A percentile compares a stretch with the other conserved stretches of the same genome.
Evolutionary conservation across 2,329 filamentous ascomycete genomes (phyloP).

Genomic region (Fusarium tupiense): DNA sequence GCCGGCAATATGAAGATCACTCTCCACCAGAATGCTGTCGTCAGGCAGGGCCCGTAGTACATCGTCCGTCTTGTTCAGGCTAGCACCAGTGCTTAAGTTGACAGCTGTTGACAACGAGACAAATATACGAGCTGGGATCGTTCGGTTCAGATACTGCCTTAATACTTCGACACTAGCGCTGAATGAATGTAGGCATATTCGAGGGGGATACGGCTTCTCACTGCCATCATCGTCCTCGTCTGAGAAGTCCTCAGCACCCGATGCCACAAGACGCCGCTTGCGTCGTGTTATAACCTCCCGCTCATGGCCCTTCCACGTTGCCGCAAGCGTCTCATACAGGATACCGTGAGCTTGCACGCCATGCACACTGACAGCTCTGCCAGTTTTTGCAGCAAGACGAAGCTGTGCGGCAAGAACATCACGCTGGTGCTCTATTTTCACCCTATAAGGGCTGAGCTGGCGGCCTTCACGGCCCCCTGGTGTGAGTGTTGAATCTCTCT

Average conservation of each 20-base stretch:
- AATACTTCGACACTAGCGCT: slow-evolving; percentile 80
- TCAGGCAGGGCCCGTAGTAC: slow-evolving; percentile 80
- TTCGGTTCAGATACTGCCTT: slow-evolving; percentile 78
- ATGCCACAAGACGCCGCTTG: slow-evolving; percentile 62
- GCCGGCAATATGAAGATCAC: slow-evolving; percentile 87
- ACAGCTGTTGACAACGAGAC: slow-evolving; percentile 89
- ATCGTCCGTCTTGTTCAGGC: slow-evolving; percentile 61
- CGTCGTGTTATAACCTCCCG: slow-evolving; percentile 67
- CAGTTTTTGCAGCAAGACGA: slow-evolving; percentile 73
- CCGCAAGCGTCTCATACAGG: slow-evolving; percentile 71
- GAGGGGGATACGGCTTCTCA: slow-evolving; percentile 77
- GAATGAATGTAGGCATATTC: slow-evolving; percentile 94
- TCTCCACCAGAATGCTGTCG: slow-evolving; percentile 84
- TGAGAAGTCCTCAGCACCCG: slow-evolving; percentile 58
- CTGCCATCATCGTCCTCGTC: slow-evolving; percentile 45
- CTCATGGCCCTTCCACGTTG: slow-evolving; percentile 77
- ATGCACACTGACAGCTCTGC: slow-evolving; percentile 73
- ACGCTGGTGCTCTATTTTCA: slow-evolving; percentile 75
- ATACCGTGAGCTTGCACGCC: slow-evolving; percentile 81
- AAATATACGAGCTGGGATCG: slow-evolving; percentile 80
- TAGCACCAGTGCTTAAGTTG: slow-evolving; percentile 71
- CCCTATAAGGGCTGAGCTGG: slow-evolving; percentile 72
- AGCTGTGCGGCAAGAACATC: slow-evolving; percentile 74
- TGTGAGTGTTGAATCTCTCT: slow-evolving; percentile 59
- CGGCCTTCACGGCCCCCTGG: slow-evolving; percentile 77